phyloP scores from a whole-genome alignment of 2,329 filamentous ascomycete genomes.

The Microcyclospora pomicola region DNA sequence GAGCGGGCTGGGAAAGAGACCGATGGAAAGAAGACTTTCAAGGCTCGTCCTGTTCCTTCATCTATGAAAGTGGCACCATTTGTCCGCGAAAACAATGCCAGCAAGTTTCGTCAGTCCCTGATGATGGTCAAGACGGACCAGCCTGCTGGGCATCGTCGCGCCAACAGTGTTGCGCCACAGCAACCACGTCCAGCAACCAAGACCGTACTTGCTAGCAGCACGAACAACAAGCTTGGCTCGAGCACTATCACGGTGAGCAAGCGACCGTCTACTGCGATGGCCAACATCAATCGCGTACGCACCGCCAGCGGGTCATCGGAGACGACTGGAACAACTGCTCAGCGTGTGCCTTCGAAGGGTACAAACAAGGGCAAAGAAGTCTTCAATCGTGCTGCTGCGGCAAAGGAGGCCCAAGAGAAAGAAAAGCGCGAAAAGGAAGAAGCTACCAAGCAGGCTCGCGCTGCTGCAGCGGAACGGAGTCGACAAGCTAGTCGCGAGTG shows the following conservation, averaged over 20 bases:
- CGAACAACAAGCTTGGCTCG: constrained; percentile 1
- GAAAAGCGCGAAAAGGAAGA: constrained; percentile 34
- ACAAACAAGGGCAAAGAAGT: constrained; percentile 31
- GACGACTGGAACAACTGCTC: not conserved
- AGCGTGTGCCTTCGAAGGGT: constrained; percentile 13
- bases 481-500: constrained; percentile 33
- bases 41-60: constrained; percentile 32
- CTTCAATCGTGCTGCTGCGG: constrained; percentile 30
- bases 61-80: constrained; percentile 12
- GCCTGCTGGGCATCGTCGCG: constrained; percentile 8
- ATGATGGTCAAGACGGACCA: constrained; percentile 8
- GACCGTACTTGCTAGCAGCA: not conserved
- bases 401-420: constrained; percentile 28
- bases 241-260: constrained; percentile 2
- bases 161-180: constrained; percentile 12
- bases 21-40: constrained; percentile 29
- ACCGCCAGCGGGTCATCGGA: not conserved
- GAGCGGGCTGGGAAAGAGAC: constrained; percentile 22
- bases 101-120: constrained; percentile 29
- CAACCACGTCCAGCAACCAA: constrained; percentile 4
- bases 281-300: not conserved
- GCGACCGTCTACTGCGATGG: constrained; percentile 1
- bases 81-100: constrained; percentile 33
- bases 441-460: constrained; percentile 32
- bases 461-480: constrained; percentile 32